Percentiles rank a stretch among this genome's conserved stretches.
phyloP scores from a whole-genome alignment of 2,329 filamentous ascomycete genomes.

The Lasiodiplodia citricola region DNA sequence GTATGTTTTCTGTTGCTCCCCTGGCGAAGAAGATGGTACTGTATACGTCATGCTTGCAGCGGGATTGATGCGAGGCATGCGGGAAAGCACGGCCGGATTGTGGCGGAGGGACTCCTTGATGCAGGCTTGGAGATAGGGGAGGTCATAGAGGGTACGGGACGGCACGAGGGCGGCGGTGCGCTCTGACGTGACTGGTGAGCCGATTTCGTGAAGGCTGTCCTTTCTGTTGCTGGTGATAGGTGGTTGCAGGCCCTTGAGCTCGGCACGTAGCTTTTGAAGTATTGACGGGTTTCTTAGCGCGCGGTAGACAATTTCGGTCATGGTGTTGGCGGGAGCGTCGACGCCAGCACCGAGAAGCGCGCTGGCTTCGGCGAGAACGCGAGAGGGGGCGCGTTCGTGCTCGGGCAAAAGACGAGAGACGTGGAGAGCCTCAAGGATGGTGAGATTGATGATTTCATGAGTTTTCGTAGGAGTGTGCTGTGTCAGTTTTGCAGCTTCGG shows the following conservation, averaged over 20 bases:
- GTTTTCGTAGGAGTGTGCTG: background rate
- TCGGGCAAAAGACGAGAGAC: constrained; percentile 17
- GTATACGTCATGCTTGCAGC: too few species aligned
- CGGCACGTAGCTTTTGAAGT: constrained; percentile 23
- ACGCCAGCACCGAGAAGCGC: constrained; percentile 31
- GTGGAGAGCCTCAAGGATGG: background rate
- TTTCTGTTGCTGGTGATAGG: background rate
- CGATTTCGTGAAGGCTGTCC: constrained; percentile 28
- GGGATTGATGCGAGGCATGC: too few species aligned
- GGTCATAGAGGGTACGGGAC: background rate
- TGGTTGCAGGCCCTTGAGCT: constrained; percentile 31
- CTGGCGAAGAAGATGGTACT: too few species aligned
- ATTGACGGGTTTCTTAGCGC: constrained; percentile 26
- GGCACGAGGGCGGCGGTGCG: background rate
- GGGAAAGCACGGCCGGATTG: too few species aligned
- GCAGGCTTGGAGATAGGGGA: background rate
- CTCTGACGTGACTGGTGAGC: constrained; percentile 28
- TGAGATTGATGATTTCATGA: background rate
- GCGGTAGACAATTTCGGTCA: constrained; percentile 29
- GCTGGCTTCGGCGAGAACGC: constrained; percentile 29
- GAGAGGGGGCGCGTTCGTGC: constrained; percentile 14
- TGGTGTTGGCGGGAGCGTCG: constrained; percentile 28
- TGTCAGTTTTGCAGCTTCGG: background rate
- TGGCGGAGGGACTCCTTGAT: too few species aligned
- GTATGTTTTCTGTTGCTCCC: background rate